Base-by-base conservation (phyloP, 1,284 basidiomycete species). In the Pterulicium gracile region DNA sequence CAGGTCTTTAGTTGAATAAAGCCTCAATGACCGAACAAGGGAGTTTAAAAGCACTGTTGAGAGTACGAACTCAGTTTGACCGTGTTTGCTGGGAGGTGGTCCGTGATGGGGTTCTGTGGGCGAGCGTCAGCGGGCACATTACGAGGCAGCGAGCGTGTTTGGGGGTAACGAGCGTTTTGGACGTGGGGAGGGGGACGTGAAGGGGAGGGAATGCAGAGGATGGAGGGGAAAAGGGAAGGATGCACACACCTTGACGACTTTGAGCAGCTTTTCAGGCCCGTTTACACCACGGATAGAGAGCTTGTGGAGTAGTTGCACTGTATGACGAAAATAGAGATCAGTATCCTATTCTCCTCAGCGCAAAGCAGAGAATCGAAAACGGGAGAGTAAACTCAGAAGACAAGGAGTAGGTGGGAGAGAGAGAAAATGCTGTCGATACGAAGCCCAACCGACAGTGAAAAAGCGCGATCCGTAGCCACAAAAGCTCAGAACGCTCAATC, bases 291-390 rank as follows among this genome's bases (percentile, higher is more conserved):
- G 78, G 56, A 99, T 99, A 47, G 84, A 90, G 21, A 98, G 77
- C 58, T 92, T 94, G 68, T 98, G 96, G 7, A 99, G 74, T 2
- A 99, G 77, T 81, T 99, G 95, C 1, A 99, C 95, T 95, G 59
- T 14, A 46, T 24, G n/a, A 13, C 18, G 43, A 43, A 53, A 13
- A 54, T n/a, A n/a, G n/a, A n/a, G n/a, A n/a, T n/a, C n/a, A n/a
- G n/a, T n/a, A n/a, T n/a, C n/a, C n/a, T n/a, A n/a, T n/a, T n/a
- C n/a, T n/a, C n/a, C n/a, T n/a, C n/a, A n/a, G n/a, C n/a, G n/a
- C n/a, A n/a, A n/a, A n/a, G n/a, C n/a, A n/a, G n/a, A n/a, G n/a
- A n/a, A n/a, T n/a, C n/a, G n/a, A n/a, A n/a, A n/a, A n/a, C n/a
- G n/a, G n/a, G n/a, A n/a, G n/a, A n/a, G n/a, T n/a, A n/a, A n/a